Conservation (phyloP, 768 basidiomycete genomes). For the Botryobasidium botryosum region DNA sequence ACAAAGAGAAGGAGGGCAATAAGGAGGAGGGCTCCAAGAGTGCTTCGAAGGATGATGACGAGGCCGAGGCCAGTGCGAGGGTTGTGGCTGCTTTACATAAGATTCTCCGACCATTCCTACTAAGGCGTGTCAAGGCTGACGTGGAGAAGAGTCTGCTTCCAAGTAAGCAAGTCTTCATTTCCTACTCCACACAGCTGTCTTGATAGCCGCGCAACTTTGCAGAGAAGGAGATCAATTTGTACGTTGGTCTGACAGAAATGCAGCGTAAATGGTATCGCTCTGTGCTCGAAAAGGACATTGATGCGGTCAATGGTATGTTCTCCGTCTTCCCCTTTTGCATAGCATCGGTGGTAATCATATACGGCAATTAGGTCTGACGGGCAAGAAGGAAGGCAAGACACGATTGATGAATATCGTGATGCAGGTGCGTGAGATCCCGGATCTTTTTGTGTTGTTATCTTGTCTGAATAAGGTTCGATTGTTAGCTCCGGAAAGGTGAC, state of each 20-base stretch:
- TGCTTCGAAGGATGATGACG: too few species aligned
- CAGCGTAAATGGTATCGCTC: constrained; percentile 96
- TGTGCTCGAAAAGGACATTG: constrained; percentile 94
- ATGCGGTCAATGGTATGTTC: constrained; percentile 82
- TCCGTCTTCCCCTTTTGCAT: not conserved
- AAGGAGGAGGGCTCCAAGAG: too few species aligned
- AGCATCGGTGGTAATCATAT: not conserved
- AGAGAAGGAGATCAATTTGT: constrained; percentile 99
- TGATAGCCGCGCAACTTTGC: constrained; percentile 6
- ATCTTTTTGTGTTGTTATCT: not conserved
- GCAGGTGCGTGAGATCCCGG: constrained; percentile 44
- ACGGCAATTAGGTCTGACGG: constrained; percentile 46
- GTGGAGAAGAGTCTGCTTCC: constrained; percentile 93
- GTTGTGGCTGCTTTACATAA: constrained; percentile 96
- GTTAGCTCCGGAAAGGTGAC: constrained; percentile 15
- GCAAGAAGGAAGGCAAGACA: constrained; percentile 98
- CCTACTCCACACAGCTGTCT: not conserved
- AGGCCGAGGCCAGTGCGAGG: constrained; percentile 76
- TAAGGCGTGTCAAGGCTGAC: constrained; percentile 87
- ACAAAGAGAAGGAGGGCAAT: constrained; percentile 37
- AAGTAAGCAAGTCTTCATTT: constrained; percentile 31
- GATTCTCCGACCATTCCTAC: constrained; percentile 85
- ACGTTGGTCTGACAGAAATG: constrained; percentile 93
- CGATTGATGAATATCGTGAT: constrained; percentile 97
- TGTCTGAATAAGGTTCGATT: not conserved